Conservation (phyloP, 164 flowering plant species). For the Tetrastigma voinierianum region DNA sequence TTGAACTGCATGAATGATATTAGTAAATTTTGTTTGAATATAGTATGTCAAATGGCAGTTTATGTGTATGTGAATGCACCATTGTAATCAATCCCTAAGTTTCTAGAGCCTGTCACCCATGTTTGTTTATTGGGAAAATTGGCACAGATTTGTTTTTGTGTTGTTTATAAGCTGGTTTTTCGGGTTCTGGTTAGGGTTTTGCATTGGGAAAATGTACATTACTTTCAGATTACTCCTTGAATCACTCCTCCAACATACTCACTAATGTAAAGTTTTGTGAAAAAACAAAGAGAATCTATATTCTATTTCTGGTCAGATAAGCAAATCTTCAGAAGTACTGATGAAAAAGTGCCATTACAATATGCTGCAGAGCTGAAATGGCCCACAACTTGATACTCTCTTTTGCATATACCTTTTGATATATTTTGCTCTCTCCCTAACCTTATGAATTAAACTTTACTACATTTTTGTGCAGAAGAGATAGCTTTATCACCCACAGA, state of each 20-base stretch:
- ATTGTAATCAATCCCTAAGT: background rate
- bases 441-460: background rate
- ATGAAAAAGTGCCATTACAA: no score
- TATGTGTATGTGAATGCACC: no score
- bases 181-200: no score
- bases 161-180: background rate
- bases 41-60: background rate
- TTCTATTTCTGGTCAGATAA: no score
- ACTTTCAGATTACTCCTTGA: no score
- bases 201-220: no score
- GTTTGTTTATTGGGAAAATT: background rate
- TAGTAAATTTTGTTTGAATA: no score
- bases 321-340: no score
- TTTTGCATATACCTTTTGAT: conserved; percentile 9
- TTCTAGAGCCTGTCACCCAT: background rate
- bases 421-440: background rate
- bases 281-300: no score
- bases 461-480: conserved; percentile 41
- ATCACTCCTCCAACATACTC: no score
- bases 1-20: no score
- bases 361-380: conserved; percentile 1
- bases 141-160: background rate
- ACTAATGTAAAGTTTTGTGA: no score
- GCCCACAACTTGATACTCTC: conserved; percentile 10
- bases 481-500: conserved; percentile 74